A percentile compares a stretch with the other conserved stretches of the same genome.
phyloP scores from a whole-genome alignment of 2,329 filamentous ascomycete genomes.

The Immersiporthe knoxdaviesiana region DNA sequence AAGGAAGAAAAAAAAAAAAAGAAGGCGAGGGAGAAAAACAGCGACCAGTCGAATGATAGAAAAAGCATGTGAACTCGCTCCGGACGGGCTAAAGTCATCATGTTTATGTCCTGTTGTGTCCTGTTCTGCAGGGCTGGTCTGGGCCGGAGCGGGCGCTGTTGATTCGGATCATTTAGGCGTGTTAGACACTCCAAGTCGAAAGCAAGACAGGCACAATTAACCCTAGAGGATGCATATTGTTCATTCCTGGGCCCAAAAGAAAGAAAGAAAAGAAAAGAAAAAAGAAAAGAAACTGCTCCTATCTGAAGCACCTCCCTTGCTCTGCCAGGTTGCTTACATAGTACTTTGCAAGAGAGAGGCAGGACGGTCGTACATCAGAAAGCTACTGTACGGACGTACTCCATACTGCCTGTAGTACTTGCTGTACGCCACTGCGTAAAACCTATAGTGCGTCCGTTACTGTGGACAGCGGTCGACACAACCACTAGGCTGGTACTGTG shows the following conservation, averaged over 20 bases:
- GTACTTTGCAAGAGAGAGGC: background rate
- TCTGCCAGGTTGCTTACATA: background rate
- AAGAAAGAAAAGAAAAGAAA: too few species aligned
- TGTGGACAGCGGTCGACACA: background rate
- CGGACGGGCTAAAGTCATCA: background rate
- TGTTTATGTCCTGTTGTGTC: background rate
- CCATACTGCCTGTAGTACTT: too few species aligned
- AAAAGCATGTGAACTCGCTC: conserved; percentile 7
- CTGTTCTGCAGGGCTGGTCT: background rate
- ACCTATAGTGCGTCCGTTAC: too few species aligned
- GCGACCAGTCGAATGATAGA: conserved; percentile 3
- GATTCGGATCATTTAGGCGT: conserved; percentile 8
- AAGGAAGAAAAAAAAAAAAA: background rate
- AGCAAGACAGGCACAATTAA: background rate
- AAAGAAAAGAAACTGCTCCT: too few species aligned
- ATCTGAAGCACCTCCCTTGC: background rate
- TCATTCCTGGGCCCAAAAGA: background rate
- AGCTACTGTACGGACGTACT: background rate
- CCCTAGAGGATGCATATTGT: background rate
- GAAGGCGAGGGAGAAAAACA: background rate
- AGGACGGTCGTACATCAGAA: background rate
- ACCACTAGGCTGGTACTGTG: background rate
- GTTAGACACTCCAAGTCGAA: conserved; percentile 11
- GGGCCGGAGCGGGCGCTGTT: conserved; percentile 7
- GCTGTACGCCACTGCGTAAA: too few species aligned